phyloP scores from a whole-genome alignment of 768 basidiomycete genomes.

The Amanita brunnescens region DNA sequence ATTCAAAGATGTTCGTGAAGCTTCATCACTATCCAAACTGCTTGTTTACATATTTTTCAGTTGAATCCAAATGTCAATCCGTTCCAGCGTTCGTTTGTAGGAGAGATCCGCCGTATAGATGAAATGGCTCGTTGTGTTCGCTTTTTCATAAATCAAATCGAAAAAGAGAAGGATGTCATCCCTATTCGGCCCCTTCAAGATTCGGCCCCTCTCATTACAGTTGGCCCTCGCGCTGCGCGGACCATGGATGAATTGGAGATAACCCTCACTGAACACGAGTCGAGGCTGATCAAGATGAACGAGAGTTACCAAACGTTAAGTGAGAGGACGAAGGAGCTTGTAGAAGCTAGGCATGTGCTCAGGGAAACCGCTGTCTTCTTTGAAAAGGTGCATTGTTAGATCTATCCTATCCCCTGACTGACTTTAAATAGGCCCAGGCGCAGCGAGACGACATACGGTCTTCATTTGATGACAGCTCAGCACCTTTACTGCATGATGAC shows the following conservation, averaged over 20 bases:
- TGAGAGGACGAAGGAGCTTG: constrained; percentile 75
- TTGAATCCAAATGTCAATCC: constrained; percentile 92
- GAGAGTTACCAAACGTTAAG: constrained; percentile 83
- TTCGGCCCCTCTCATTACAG: constrained; percentile 77
- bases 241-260: constrained; percentile 90
- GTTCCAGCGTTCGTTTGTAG: constrained; percentile 97
- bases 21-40: not conserved
- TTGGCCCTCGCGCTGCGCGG: constrained; percentile 88
- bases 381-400: constrained; percentile 48
- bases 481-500: constrained; percentile 88
- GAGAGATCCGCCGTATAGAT: constrained; percentile 89
- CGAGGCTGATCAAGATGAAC: constrained; percentile 83
- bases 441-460: constrained; percentile 73
- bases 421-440: constrained; percentile 53
- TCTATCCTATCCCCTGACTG: not conserved
- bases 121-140: constrained; percentile 94
- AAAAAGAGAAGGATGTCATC: constrained; percentile 75
- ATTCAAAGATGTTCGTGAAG: constrained; percentile 80
- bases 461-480: constrained; percentile 88
- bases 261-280: constrained; percentile 80
- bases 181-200: constrained; percentile 82
- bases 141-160: constrained; percentile 81
- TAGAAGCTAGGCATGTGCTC: constrained; percentile 92
- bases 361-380: constrained; percentile 96
- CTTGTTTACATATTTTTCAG: constrained; percentile 30